These are phyloP conservation scores for Nigrograna mackinnonii DNA, from an alignment of 2,329 filamentous ascomycete genomes.

Conservation along the genomic window DNA sequence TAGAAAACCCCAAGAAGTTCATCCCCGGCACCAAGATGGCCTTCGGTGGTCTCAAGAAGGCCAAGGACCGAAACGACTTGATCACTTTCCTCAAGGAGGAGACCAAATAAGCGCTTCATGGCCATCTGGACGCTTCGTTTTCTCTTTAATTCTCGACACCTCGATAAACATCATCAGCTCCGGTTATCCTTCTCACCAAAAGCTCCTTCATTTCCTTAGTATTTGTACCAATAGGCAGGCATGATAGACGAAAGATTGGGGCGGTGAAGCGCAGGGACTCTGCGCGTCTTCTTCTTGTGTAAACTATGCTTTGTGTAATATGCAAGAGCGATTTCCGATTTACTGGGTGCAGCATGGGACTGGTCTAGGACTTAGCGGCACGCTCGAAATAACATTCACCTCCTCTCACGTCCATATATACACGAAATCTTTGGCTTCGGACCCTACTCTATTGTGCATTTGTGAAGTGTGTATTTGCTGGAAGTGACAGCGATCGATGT, in stretches of 20 bases:
- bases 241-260: slow-evolving; percentile 46
- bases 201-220: slow-evolving; percentile 19
- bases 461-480: no score
- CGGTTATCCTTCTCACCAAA: slow-evolving; percentile 7
- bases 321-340: slow-evolving; percentile 33
- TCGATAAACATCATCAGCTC: slow-evolving; percentile 19
- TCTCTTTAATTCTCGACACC: slow-evolving; percentile 15
- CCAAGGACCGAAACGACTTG: slow-evolving; percentile 98
- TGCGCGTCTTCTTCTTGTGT: slow-evolving; percentile 30
- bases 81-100: slow-evolving; percentile 81
- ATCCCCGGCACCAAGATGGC: slow-evolving; percentile 99
- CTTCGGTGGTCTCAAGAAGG: slow-evolving; percentile 99
- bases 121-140: slow-evolving; percentile 16
- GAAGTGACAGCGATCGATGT: no score
- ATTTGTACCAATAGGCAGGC: slow-evolving; percentile 39
- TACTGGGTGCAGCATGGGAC: slow-evolving; percentile 36
- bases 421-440: no score
- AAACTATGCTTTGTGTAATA: slow-evolving; percentile 40
- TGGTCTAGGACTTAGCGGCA: slow-evolving; percentile 38
- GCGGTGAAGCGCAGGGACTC: slow-evolving; percentile 21
- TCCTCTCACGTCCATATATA: no score
- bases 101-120: slow-evolving; percentile 63
- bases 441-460: no score
- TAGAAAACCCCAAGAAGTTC: slow-evolving; percentile 99
- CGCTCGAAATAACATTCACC: slow-evolving; percentile 40